Evolutionary conservation across 2,329 filamentous ascomycete species (phyloP).

Genomic region (Dactylellina sp.): DNA sequence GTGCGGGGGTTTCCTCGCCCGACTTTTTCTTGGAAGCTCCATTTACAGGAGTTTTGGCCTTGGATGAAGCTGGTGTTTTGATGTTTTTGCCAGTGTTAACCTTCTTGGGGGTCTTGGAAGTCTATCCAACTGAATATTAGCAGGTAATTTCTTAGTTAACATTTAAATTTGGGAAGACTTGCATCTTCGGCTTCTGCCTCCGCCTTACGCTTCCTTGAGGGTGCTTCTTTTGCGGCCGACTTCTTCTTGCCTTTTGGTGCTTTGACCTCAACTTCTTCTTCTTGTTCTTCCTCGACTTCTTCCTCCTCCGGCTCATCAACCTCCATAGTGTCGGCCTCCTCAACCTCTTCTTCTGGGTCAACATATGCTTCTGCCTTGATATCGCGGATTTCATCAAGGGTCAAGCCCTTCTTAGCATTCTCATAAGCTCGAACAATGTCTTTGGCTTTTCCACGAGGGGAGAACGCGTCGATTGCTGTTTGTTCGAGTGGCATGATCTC

Average conservation of each 20-base stretch:
- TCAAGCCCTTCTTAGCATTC: conserved; percentile 81
- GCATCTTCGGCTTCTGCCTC: conserved; percentile 79
- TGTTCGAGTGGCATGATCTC: conserved; percentile 81
- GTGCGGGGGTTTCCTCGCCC: conserved; percentile 63
- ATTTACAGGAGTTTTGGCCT: conserved; percentile 60
- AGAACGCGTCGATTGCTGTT: conserved; percentile 75
- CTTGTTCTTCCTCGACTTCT: conserved; percentile 64
- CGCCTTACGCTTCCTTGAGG: conserved; percentile 69
- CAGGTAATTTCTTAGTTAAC: not conserved
- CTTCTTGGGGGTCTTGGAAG: conserved; percentile 77
- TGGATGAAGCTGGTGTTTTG: conserved; percentile 62
- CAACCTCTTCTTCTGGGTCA: conserved; percentile 59
- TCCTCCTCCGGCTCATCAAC: conserved; percentile 63
- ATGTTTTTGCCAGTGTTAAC: conserved; percentile 64
- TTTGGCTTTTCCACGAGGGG: conserved; percentile 82
- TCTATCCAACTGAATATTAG: conserved; percentile 69
- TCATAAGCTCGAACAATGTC: conserved; percentile 81
- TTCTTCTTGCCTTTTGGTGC: conserved; percentile 72
- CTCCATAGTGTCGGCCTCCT: conserved; percentile 58
- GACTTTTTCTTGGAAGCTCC: conserved; percentile 65
- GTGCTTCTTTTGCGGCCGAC: conserved; percentile 65
- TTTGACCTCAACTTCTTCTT: conserved; percentile 71
- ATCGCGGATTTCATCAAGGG: conserved; percentile 84
- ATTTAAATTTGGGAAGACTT: conserved; percentile 60
- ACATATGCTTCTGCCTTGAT: conserved; percentile 73